Conservation (phyloP, 164 flowering plant species). For the Magnolia officinalis region DNA sequence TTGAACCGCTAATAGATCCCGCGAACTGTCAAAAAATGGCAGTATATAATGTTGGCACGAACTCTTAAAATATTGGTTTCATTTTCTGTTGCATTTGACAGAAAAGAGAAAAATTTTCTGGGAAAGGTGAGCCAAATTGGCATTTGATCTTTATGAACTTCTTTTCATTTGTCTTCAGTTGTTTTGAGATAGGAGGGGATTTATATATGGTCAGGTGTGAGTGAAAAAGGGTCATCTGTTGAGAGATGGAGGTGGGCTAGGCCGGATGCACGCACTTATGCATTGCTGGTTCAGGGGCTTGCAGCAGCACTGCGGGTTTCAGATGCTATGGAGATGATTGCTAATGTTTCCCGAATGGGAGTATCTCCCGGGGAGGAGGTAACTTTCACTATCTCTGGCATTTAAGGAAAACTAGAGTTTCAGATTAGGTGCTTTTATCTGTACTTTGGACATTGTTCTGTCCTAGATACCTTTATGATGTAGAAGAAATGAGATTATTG, state of each 20-base stretch:
- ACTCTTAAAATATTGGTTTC: too few species aligned
- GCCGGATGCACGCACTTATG: slow-evolving; percentile 68
- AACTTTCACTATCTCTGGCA: background rate
- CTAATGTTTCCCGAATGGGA: slow-evolving; percentile 60
- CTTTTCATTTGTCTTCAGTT: slow-evolving; percentile 1
- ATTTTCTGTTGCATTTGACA: background rate
- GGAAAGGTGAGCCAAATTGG: background rate
- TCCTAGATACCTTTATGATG: background rate
- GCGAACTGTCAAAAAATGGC: too few species aligned
- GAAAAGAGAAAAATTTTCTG: background rate
- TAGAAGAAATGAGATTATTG: background rate
- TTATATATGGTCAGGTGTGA: slow-evolving; percentile 23
- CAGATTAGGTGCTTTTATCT: background rate
- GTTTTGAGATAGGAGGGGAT: background rate
- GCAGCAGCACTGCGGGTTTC: slow-evolving; percentile 86
- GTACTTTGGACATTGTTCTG: background rate
- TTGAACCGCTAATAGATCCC: too few species aligned
- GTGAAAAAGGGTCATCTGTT: slow-evolving; percentile 30
- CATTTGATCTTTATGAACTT: background rate
- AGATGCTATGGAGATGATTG: slow-evolving; percentile 69
- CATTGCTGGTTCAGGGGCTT: slow-evolving; percentile 60
- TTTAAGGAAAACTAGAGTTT: background rate
- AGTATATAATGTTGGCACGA: too few species aligned
- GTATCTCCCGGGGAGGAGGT: slow-evolving; percentile 85
- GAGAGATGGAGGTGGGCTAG: slow-evolving; percentile 89